These are phyloP conservation scores for Isochrysis galbana DNA, from an alignment of 78 protist genomes.

Conservation along the genomic window DNA sequence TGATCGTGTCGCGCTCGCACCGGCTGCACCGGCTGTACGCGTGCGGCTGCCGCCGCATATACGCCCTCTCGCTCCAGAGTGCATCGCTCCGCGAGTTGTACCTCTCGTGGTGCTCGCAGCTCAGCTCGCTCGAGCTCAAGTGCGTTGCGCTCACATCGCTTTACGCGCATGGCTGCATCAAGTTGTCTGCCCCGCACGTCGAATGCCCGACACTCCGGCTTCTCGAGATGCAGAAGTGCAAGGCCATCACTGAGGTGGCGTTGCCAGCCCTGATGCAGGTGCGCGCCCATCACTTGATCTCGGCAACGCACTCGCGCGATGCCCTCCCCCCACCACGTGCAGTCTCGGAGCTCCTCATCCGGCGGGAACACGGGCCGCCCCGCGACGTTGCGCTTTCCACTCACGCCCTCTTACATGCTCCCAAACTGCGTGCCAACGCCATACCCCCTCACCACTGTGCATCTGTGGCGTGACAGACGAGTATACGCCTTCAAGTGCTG, in stretches of 20 bases:
- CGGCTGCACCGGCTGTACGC: neutral
- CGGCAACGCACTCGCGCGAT: no score
- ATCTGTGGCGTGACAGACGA: neutral
- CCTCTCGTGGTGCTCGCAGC: neutral
- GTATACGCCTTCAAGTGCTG: neutral
- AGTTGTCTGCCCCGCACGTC: neutral
- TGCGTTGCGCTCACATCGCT: neutral
- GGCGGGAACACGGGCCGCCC: no score
- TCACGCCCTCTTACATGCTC: no score
- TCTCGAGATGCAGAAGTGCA: constrained; percentile 6
- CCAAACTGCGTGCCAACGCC: no score
- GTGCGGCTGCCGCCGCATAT: neutral
- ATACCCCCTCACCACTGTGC: no score
- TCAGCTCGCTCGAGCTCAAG: neutral
- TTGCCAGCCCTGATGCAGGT: neutral
- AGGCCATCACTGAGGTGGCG: neutral
- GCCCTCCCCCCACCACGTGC: no score
- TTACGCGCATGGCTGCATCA: neutral
- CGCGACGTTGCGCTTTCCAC: no score
- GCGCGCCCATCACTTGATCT: no score
- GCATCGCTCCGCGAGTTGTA: neutral
- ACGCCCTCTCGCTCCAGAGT: neutral
- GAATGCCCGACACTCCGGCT: neutral
- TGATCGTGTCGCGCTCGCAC: neutral
- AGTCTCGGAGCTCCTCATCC: no score